phyloP scores from a whole-genome alignment of 345 rosid genomes.

The Arabidopsis arenosa region DNA sequence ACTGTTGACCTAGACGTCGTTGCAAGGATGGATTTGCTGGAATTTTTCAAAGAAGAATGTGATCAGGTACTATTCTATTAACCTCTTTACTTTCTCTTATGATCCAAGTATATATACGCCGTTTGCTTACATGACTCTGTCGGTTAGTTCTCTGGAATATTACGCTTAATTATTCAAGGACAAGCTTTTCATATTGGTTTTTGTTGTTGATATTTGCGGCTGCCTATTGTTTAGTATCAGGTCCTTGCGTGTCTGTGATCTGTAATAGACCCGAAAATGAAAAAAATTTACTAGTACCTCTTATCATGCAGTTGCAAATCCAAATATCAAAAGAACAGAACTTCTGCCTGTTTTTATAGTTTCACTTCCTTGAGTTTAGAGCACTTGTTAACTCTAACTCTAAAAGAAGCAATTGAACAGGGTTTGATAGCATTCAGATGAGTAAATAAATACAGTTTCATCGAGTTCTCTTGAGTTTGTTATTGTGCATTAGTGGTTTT shows the following conservation, averaged over 20 bases:
- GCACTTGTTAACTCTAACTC: background rate
- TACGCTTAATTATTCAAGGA: background rate
- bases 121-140: background rate
- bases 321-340: background rate
- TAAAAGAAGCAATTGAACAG: background rate
- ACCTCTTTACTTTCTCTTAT: background rate
- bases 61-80: slow-evolving; percentile 55
- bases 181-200: slow-evolving; percentile 7
- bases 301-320: slow-evolving; percentile 2
- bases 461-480: background rate
- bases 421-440: background rate
- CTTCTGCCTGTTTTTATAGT: background rate
- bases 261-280: background rate
- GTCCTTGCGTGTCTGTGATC: slow-evolving; percentile 1
- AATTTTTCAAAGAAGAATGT: slow-evolving; percentile 83
- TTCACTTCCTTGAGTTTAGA: background rate
- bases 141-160: background rate
- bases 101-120: background rate
- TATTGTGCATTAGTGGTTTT: slow-evolving; percentile 2
- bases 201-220: background rate
- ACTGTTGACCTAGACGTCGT: slow-evolving; percentile 92
- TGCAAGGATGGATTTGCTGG: slow-evolving; percentile 81
- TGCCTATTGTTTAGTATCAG: background rate
- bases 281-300: background rate
- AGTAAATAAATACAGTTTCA: background rate